Evolutionary conservation across 2,329 filamentous ascomycete species (phyloP).

Genomic region (Phialocephala subalpina): DNA sequence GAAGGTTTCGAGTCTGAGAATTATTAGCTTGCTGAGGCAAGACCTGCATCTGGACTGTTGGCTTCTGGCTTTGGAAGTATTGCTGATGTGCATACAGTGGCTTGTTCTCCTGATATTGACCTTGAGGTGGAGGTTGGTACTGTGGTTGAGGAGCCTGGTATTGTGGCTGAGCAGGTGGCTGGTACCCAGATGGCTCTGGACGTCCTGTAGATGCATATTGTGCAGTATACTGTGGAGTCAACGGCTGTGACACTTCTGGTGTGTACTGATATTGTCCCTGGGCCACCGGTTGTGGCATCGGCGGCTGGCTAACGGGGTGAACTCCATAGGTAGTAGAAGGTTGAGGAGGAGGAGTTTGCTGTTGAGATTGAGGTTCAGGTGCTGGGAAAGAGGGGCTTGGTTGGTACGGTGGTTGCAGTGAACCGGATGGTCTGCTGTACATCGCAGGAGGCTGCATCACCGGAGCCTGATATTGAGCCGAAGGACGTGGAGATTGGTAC

Average conservation of each 20-base stretch:
- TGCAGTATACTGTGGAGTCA: not conserved
- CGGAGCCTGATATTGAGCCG: slow-evolving; percentile 25
- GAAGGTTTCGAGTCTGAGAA: slow-evolving; percentile 33
- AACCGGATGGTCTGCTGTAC: slow-evolving; percentile 29
- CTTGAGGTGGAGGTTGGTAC: slow-evolving; percentile 12
- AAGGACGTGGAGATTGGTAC: slow-evolving; percentile 28
- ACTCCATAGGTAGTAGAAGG: slow-evolving; percentile 7
- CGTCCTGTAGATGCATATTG: slow-evolving; percentile 1
- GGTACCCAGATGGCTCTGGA: slow-evolving; percentile 10
- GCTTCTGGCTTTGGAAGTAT: slow-evolving; percentile 30
- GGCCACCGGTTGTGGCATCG: not conserved
- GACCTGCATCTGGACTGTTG: slow-evolving; percentile 11
- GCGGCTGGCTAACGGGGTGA: not conserved
- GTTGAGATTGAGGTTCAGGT: slow-evolving; percentile 18
- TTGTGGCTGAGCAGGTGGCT: slow-evolving; percentile 13
- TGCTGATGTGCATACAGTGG: slow-evolving; percentile 39
- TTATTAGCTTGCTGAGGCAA: slow-evolving; percentile 10
- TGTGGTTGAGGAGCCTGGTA: slow-evolving; percentile 15
- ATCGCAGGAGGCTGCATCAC: slow-evolving; percentile 34
- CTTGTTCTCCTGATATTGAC: slow-evolving; percentile 22
- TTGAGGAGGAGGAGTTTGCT: slow-evolving; percentile 13
- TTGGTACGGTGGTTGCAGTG: slow-evolving; percentile 24
- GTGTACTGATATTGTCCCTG: slow-evolving; percentile 6
- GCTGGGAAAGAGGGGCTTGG: slow-evolving; percentile 7
- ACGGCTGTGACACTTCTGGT: slow-evolving; percentile 2